phyloP scores from a whole-genome alignment of 2,329 filamentous ascomycete genomes.

The Tetracladium maxilliforme region DNA sequence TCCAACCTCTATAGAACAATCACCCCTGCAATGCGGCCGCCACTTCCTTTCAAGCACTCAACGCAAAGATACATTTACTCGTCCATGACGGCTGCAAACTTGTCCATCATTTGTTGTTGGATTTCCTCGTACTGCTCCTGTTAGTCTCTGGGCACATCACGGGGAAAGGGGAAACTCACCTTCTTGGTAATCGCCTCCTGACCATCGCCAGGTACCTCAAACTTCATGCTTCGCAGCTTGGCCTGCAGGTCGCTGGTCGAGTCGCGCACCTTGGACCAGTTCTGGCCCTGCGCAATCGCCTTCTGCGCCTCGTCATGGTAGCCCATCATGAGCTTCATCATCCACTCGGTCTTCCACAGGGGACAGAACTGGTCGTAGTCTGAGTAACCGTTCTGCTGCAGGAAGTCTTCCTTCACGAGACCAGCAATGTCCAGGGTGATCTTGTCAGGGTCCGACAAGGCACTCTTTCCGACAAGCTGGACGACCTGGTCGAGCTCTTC shows the following conservation, averaged over 20 bases:
- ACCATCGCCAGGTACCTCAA: constrained; percentile 79
- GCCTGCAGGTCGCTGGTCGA: constrained; percentile 76
- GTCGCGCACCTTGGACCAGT: constrained; percentile 86
- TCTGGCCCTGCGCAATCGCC: constrained; percentile 79
- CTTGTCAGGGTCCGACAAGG: constrained; percentile 92
- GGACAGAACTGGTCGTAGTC: constrained; percentile 99
- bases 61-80: constrained; percentile 57
- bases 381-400: constrained; percentile 98
- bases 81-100: constrained; percentile 91
- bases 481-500: constrained; percentile 98
- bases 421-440: constrained; percentile 89
- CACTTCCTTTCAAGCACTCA: too few species aligned
- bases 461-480: constrained; percentile 94
- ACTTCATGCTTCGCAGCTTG: constrained; percentile 85
- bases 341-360: constrained; percentile 99
- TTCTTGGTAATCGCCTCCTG: constrained; percentile 73
- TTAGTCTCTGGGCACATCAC: background rate
- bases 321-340: constrained; percentile 99
- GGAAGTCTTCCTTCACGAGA: constrained; percentile 93
- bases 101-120: constrained; percentile 85
- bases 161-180: constrained; percentile 30
- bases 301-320: constrained; percentile 98
- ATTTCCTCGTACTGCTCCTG: constrained; percentile 69
- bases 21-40: too few species aligned
- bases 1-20: too few species aligned